Base-by-base conservation (phyloP, 31 red algal genomes). In the Endocladia muricata region DNA sequence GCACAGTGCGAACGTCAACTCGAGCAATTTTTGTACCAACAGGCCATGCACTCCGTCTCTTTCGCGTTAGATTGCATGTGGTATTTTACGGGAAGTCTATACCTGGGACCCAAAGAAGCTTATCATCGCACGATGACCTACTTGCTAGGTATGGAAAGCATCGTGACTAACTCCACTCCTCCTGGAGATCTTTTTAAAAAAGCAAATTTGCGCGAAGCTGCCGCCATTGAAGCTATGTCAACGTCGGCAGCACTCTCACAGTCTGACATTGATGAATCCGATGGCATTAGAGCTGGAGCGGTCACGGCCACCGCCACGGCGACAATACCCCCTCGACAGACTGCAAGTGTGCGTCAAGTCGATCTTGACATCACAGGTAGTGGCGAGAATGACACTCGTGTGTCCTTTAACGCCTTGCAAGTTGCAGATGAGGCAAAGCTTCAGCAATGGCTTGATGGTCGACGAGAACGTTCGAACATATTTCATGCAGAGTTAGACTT, bases 401-500 rank as follows among this genome's bases (percentile, higher is more conserved):
- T 88, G 70, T 77, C 76, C 22, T 93, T 93, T 31, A 81, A 60
- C 60, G 62, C 68, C 38, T 41, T 88, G 17, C 41, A 86, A 37
- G 77, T 86, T 36, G 49, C 74, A 9, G 85, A 96, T 41, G 82
- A 80, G 54, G 79, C 70, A 4, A 80, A 86, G 42, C 64, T 86
- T 17, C 88, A 85, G 32, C 78, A 88, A 29, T 96, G 85, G 86
- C 72, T 88, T 29, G 84, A 75, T 51, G 74, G 80, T 15, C 82
- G 93, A 43, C 52, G 39, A 29, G 86, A 91, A 57, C 90, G 94
- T 3, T 61, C 89, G 22, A 99, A 64, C 34, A 56, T 95, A 4
- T 99, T 99, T 76, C 96, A 99, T 70, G 96, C 96, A 5, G 77
- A 99, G 62, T 69, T 99, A 19, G 96, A 99, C 70, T 95, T 99